Evolutionary conservation across 1,139 yeast species (phyloP).

Genomic region (Arxiozyma telluris): DNA sequence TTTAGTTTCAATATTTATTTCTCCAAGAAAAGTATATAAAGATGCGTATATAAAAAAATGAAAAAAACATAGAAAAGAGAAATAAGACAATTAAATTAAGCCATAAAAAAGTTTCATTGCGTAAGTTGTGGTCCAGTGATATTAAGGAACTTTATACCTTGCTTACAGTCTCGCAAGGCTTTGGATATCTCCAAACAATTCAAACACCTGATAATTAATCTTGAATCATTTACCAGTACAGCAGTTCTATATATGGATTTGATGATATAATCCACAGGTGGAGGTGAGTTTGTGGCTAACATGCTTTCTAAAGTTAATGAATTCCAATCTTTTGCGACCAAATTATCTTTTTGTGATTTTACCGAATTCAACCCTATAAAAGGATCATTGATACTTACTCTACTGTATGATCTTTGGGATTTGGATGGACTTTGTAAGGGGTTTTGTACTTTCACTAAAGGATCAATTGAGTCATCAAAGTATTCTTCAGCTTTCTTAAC

Average conservation of each 20-base stretch:
- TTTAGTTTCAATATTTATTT: not conserved
- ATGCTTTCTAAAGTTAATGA: slow-evolving; percentile 41
- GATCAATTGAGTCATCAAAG: slow-evolving; percentile 23
- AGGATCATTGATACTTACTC: slow-evolving; percentile 2
- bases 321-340: slow-evolving; percentile 12
- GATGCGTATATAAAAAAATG: not conserved
- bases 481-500: slow-evolving; percentile 18
- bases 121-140: not conserved
- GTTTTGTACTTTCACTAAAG: slow-evolving; percentile 14
- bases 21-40: no score
- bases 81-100: not conserved
- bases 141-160: slow-evolving; percentile 4
- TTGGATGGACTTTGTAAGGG: slow-evolving; percentile 9
- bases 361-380: slow-evolving; percentile 4
- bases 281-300: slow-evolving; percentile 44
- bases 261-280: slow-evolving; percentile 47
- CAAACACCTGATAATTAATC: slow-evolving; percentile 50
- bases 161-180: slow-evolving; percentile 34
- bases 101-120: not conserved
- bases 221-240: slow-evolving; percentile 53
- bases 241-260: slow-evolving; percentile 55
- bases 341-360: slow-evolving; percentile 10
- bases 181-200: slow-evolving; percentile 51
- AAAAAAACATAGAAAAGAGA: no score
- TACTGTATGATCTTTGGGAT: slow-evolving; percentile 5